Conservation (phyloP, 208 protist genomes). For the Crithidia mellificae region DNA sequence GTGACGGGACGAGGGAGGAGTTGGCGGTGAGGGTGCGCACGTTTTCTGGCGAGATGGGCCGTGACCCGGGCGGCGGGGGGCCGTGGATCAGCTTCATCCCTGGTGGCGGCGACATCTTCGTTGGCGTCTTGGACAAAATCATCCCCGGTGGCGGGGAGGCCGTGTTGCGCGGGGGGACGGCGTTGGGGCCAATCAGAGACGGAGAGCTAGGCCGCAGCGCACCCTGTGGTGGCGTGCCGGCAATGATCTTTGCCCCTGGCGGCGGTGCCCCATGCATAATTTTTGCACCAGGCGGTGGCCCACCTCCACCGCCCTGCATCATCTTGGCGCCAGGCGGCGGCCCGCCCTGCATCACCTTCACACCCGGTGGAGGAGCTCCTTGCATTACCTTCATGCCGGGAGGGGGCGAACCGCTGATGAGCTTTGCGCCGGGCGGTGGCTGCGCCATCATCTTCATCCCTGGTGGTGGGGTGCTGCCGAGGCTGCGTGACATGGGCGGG, state of each 20-base stretch:
- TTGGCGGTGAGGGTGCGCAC: slow-evolving; percentile 8
- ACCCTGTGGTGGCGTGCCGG: slow-evolving; percentile 4
- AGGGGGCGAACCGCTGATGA: slow-evolving; percentile 33
- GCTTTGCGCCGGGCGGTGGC: slow-evolving; percentile 7
- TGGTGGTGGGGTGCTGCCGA: slow-evolving; percentile 26
- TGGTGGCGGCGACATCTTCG: slow-evolving; percentile 29
- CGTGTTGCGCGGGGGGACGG: neutral
- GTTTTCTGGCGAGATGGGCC: slow-evolving; percentile 22
- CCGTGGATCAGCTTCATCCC: slow-evolving; percentile 48
- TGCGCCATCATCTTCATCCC: slow-evolving; percentile 39
- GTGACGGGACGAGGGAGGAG: slow-evolving; percentile 17
- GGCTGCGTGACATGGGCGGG: slow-evolving; percentile 7
- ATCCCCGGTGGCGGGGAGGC: slow-evolving; percentile 26
- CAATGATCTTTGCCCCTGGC: slow-evolving; percentile 13
- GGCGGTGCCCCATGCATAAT: slow-evolving; percentile 25
- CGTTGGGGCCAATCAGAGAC: slow-evolving; percentile 1
- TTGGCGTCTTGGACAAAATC: slow-evolving; percentile 9
- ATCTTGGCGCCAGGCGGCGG: slow-evolving; percentile 49
- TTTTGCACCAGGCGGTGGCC: slow-evolving; percentile 45
- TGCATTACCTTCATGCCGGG: slow-evolving; percentile 49
- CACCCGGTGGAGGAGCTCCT: slow-evolving; percentile 31
- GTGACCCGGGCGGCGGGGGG: slow-evolving; percentile 48
- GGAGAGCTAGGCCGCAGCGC: neutral
- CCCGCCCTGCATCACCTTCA: slow-evolving; percentile 19
- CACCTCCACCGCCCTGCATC: slow-evolving; percentile 44